Evolutionary conservation across 2,329 filamentous ascomycete genomes (phyloP).

Genomic region (Fusarium sp.): DNA sequence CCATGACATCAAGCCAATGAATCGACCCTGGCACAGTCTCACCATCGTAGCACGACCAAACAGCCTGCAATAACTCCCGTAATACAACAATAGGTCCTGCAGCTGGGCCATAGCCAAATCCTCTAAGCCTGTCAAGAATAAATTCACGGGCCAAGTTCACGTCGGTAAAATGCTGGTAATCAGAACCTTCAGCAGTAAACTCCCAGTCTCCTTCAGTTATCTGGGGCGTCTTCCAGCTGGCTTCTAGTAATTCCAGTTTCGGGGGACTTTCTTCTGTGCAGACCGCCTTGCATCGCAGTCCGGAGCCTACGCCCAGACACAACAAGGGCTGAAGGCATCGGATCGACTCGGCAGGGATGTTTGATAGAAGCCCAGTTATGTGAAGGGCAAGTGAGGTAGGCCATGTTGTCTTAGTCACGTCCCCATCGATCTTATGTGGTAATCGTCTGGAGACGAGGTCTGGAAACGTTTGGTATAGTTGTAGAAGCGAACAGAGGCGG

Average conservation of each 20-base stretch:
- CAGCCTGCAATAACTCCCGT: constrained; percentile 30
- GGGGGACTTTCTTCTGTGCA: constrained; percentile 11
- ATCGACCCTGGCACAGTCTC: constrained; percentile 29
- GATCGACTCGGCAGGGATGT: constrained; percentile 26
- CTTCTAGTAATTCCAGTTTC: constrained; percentile 6
- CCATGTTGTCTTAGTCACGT: constrained; percentile 28
- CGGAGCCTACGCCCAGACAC: constrained; percentile 28
- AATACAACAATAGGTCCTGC: constrained; percentile 30
- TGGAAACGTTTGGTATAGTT: constrained; percentile 59
- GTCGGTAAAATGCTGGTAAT: constrained; percentile 5
- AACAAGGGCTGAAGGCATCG: constrained; percentile 29
- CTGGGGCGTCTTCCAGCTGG: not conserved
- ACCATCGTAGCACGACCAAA: constrained; percentile 37
- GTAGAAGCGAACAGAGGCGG: constrained; percentile 55
- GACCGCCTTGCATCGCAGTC: constrained; percentile 24
- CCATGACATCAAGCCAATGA: constrained; percentile 36
- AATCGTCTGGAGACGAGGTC: constrained; percentile 53
- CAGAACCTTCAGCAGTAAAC: not conserved
- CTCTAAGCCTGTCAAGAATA: constrained; percentile 24
- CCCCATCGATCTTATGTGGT: constrained; percentile 35
- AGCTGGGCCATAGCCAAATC: constrained; percentile 13
- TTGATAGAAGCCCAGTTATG: constrained; percentile 19
- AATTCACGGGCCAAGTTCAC: constrained; percentile 27
- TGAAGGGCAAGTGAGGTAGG: constrained; percentile 37
- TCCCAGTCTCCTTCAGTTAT: not conserved